phyloP scores from a whole-genome alignment of 2,329 filamentous ascomycete genomes.

The Colletotrichum sp. region DNA sequence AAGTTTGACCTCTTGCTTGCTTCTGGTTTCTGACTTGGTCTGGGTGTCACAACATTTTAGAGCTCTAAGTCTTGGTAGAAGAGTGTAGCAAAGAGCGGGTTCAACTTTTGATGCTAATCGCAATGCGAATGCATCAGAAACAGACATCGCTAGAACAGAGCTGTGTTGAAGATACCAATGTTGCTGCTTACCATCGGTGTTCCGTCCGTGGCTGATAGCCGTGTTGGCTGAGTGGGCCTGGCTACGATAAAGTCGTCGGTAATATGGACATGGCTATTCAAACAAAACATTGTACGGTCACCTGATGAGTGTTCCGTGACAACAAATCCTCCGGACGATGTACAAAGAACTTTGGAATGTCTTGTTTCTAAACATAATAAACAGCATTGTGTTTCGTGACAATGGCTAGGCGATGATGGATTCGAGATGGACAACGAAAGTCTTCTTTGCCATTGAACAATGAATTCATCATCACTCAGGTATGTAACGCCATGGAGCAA shows the following conservation, averaged over 20 bases:
- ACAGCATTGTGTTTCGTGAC: background rate
- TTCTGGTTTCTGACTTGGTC: background rate
- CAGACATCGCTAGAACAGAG: background rate
- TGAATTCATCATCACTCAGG: background rate
- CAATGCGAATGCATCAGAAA: background rate
- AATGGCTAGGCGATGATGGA: background rate
- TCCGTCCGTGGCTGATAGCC: background rate
- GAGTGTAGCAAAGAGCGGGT: background rate
- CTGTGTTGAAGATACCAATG: background rate
- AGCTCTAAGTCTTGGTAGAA: background rate
- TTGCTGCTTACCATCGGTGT: background rate
- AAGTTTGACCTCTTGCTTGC: background rate
- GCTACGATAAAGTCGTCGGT: background rate
- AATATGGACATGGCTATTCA: fast-evolving
- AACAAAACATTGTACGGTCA: background rate
- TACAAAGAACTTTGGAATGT: background rate
- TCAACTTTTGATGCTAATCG: background rate
- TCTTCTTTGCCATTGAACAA: background rate
- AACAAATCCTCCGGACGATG: background rate
- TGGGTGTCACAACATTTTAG: background rate
- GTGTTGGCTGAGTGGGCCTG: background rate
- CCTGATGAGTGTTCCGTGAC: background rate
- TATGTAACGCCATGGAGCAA: background rate
- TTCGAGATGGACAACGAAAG: background rate
- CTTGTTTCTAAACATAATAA: background rate